Base-by-base conservation (phyloP, 1,139 yeast genomes). In the Blastobotrys aristatus region DNA sequence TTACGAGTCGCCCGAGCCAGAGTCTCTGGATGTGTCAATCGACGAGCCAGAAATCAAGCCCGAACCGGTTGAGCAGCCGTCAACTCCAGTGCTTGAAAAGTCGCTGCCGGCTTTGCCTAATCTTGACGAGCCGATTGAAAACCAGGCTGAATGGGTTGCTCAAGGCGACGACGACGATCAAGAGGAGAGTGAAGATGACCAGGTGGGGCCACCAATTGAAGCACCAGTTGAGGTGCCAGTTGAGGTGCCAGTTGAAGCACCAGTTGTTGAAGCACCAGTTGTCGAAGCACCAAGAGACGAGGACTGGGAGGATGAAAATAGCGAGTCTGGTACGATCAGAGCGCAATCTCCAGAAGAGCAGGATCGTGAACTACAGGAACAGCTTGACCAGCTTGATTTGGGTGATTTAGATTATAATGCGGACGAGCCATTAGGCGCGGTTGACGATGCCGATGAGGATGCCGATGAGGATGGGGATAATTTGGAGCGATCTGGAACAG, bases 401-500 rank as follows among this genome's bases (percentile, higher is more conserved):
- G 42, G 35, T 18, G 46, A 46, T 24, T 24, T 38, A 10, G 44
- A 45, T 11, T 34, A n/a, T 11, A 30, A 45, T 13, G 38, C 33
- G 34, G 44, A 40, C 32, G 44, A 24, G 11, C 48, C 48, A 27
- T 32, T 45, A 16, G 14, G 31, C 2, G 11, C 16, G n/a, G 26
- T 8, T 34, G 42, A 29, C 7, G n/a, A n/a, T n/a, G n/a, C n/a
- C n/a, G n/a, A n/a, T n/a, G n/a, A n/a, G n/a, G n/a, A n/a, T n/a
- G 33, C 14, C 6, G 38, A 35, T 16, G 44, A 40, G 4, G 43
- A 40, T 8, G n/a, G n/a, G n/a, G 40, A 39, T 13, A 43, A 27
- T 8, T 40, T 45, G 10, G 44, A 45, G 24, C 27, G 48, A 35
- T 45, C 48, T 20, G 48, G 44, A 7, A 45, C 48, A 3, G 48